A percentile compares a stretch with the other conserved stretches of the same genome.
These are phyloP conservation scores for Russula emetica DNA, from an alignment of 768 basidiomycete species.

Conservation along the genomic window DNA sequence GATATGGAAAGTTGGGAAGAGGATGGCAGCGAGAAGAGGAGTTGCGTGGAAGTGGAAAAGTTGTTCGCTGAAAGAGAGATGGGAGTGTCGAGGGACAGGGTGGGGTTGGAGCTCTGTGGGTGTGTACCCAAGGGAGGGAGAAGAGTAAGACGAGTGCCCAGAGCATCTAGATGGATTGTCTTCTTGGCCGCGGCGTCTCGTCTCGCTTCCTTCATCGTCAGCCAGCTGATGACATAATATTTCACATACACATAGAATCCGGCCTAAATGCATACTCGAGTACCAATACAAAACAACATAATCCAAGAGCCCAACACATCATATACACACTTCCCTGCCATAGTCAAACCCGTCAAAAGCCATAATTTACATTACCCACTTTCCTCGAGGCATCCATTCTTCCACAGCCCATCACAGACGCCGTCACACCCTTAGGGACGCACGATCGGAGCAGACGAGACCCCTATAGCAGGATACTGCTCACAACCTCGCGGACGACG, in stretches of 20 bases:
- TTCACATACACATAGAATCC: background rate
- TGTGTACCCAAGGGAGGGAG: background rate
- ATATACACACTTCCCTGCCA: too few relatives aligned
- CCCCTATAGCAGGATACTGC: background rate
- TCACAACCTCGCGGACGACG: slow-evolving; percentile 2
- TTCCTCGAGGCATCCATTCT: slow-evolving; percentile 1
- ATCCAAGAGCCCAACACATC: background rate
- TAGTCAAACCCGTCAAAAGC: background rate
- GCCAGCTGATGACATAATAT: slow-evolving; percentile 17
- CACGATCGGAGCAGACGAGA: background rate
- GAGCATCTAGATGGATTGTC: background rate
- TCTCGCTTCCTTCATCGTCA: too few relatives aligned
- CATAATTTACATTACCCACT: slow-evolving; percentile 19
- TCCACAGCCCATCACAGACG: background rate
- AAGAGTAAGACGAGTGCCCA: background rate
- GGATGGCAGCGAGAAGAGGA: slow-evolving; percentile 32
- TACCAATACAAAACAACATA: background rate
- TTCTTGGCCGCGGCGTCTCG: background rate
- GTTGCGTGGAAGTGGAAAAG: slow-evolving; percentile 20
- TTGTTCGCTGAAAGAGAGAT: slow-evolving; percentile 14
- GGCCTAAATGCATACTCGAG: background rate
- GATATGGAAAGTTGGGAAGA: slow-evolving; percentile 33
- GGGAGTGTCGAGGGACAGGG: slow-evolving; percentile 5
- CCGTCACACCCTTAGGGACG: background rate
- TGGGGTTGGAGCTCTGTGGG: background rate